These are phyloP conservation scores for Cicer bijugum DNA, from an alignment of 306 rosid genomes.

Conservation along the genomic window DNA sequence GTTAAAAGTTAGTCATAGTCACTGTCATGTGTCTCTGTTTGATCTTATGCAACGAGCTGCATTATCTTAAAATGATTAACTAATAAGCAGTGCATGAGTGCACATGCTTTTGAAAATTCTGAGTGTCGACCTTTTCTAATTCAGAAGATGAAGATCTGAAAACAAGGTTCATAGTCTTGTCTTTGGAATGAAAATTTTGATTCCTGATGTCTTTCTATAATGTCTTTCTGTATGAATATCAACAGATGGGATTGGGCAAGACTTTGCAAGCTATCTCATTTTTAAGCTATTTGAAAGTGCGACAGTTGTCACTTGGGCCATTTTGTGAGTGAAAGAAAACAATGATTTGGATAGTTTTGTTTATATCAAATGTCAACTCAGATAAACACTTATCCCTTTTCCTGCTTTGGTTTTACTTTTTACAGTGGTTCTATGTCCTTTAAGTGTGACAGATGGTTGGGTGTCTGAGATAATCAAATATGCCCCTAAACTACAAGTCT, in stretches of 20 bases:
- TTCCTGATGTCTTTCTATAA: conserved; percentile 29
- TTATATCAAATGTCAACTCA: conserved; percentile 29
- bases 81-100: conserved; percentile 7
- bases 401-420: conserved; percentile 36
- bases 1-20: not conserved
- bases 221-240: conserved; percentile 42
- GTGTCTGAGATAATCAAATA: conserved; percentile 72
- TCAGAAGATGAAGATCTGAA: conserved; percentile 38
- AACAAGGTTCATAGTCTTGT: conserved; percentile 27
- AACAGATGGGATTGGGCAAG: conserved; percentile 98
- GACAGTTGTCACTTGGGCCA: conserved; percentile 66
- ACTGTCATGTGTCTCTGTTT: not conserved
- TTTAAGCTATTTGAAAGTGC: conserved; percentile 77
- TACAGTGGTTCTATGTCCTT: conserved; percentile 89
- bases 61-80: conserved; percentile 30
- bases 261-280: conserved; percentile 90
- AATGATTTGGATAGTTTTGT: conserved; percentile 33
- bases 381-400: conserved; percentile 33
- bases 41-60: conserved; percentile 13
- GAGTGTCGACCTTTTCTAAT: conserved; percentile 9
- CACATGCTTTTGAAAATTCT: conserved; percentile 18
- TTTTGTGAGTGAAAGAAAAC: conserved; percentile 71
- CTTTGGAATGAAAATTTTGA: conserved; percentile 26
- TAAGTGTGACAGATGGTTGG: conserved; percentile 97
- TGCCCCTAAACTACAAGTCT: conserved; percentile 69